Evolutionary conservation across 2,329 filamentous ascomycete genomes (phyloP), one percentile per base, ranked within the genome.

Genomic region (Phaeosphaeria sp.): DNA sequence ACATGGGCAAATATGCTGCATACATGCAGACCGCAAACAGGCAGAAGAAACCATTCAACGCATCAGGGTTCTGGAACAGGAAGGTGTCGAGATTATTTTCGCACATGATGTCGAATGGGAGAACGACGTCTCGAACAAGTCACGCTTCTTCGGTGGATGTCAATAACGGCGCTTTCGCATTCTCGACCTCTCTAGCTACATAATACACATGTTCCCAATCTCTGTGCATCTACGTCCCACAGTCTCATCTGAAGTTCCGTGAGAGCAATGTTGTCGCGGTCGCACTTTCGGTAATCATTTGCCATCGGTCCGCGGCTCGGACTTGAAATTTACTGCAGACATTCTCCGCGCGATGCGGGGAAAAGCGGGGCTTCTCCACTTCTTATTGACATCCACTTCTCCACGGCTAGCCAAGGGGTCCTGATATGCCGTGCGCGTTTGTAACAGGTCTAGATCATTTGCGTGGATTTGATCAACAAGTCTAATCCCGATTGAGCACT

Each of bases 91-190:
- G 68, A 72, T 85, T 17, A 77, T 85, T 33, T 79, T 84, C 21
- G 81, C 83, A 46, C 83, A 85, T 72, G 83, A 85, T 67, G 79
- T 77, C 23, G 78, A 72, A 4, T 85, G 83, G 83, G 80, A 78
- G 60, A 77, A 75, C 54, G 50, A 64, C 27, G 77, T 79, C 44
- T 55, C 49, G 33, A 73, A 78, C 55, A 66, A 68, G 18, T 30
- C 21, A 1, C 62, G 70, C 1, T 75, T 74, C 42, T 74, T 73
- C 43, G 30, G 30, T 36, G 30, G 30, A 6, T 36, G 30, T 15
- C 30, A 6, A 36, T 36, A 36, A 36, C 30, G 13, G 13, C 13
- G 7, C 30, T 7, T 36, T 36, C 13, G 9, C 30, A 11, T 36
- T 11, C 11, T 11, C 30, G 9, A 36, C 13, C 11, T 13, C 5